phyloP scores from a whole-genome alignment of 768 basidiomycete species.

The Rhizopogon roseolus region DNA sequence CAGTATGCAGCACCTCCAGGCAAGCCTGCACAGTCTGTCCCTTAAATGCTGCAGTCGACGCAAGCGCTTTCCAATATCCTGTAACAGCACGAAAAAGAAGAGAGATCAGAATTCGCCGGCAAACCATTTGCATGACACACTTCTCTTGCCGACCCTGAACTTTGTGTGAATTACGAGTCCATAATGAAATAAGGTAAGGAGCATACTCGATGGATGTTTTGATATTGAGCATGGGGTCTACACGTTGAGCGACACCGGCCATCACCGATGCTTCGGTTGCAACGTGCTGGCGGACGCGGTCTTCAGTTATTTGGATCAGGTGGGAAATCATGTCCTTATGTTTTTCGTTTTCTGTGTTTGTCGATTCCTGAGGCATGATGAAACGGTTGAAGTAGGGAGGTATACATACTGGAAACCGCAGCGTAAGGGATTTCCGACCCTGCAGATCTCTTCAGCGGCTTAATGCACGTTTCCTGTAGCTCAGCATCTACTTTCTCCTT shows the following conservation, averaged over 20 bases:
- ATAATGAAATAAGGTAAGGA: background rate
- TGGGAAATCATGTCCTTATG: background rate
- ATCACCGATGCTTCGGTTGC: background rate
- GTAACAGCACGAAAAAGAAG: background rate
- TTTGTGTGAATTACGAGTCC: background rate
- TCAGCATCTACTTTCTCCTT: background rate
- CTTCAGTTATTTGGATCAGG: background rate
- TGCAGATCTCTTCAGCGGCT: background rate
- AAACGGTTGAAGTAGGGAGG: background rate
- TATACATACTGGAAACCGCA: background rate
- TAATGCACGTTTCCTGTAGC: background rate
- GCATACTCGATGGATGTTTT: constrained; percentile 1
- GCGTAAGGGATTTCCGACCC: background rate
- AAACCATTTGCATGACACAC: background rate
- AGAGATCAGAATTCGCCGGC: background rate
- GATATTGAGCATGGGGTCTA: background rate
- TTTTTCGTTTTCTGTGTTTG: background rate
- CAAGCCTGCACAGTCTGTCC: constrained; percentile 7
- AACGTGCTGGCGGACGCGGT: background rate
- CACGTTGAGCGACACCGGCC: background rate
- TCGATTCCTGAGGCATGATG: background rate
- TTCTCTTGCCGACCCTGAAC: background rate
- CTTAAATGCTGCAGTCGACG: constrained; percentile 8
- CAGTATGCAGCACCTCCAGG: constrained; percentile 11
- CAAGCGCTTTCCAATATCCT: constrained; percentile 17